phyloP scores from a whole-genome alignment of 2,329 filamentous ascomycete species.

The Ascomycota sp. region DNA sequence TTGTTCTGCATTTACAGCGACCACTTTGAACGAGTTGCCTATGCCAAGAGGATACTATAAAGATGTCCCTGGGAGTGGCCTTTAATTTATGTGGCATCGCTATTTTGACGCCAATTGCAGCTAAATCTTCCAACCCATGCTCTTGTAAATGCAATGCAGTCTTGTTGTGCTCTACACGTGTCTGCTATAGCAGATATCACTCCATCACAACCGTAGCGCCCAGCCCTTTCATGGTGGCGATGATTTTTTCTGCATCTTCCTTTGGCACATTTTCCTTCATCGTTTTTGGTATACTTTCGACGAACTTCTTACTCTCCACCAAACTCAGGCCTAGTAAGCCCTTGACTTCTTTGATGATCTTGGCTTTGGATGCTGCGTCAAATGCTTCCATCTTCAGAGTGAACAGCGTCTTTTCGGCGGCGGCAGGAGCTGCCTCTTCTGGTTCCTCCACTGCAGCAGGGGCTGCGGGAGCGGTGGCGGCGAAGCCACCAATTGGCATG shows the following conservation, averaged over 20 bases:
- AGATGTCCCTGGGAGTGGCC: no score
- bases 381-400: constrained; percentile 83
- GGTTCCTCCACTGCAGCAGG: constrained; percentile 52
- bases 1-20: background rate
- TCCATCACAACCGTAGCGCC: constrained; percentile 83
- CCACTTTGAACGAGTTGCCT: no score
- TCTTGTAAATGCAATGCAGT: constrained; percentile 17
- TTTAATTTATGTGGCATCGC: constrained; percentile 9
- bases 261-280: constrained; percentile 98
- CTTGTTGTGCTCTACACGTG: constrained; percentile 9
- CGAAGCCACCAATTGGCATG: constrained; percentile 80
- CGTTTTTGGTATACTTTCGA: constrained; percentile 89
- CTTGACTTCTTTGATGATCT: constrained; percentile 99
- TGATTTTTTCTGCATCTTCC: constrained; percentile 97
- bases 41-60: no score
- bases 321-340: constrained; percentile 78
- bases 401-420: constrained; percentile 94
- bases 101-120: constrained; percentile 4
- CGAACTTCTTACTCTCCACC: constrained; percentile 99
- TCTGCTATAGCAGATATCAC: constrained; percentile 22
- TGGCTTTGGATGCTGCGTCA: constrained; percentile 75
- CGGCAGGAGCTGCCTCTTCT: constrained; percentile 68
- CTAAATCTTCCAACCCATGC: constrained; percentile 7
- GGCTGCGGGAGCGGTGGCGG: constrained; percentile 38
- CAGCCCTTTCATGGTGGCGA: constrained; percentile 78